Evolutionary conservation across 1,284 basidiomycete genomes (phyloP), one percentile per base, ranked within the genome.

Genomic region (Irpex sp.): DNA sequence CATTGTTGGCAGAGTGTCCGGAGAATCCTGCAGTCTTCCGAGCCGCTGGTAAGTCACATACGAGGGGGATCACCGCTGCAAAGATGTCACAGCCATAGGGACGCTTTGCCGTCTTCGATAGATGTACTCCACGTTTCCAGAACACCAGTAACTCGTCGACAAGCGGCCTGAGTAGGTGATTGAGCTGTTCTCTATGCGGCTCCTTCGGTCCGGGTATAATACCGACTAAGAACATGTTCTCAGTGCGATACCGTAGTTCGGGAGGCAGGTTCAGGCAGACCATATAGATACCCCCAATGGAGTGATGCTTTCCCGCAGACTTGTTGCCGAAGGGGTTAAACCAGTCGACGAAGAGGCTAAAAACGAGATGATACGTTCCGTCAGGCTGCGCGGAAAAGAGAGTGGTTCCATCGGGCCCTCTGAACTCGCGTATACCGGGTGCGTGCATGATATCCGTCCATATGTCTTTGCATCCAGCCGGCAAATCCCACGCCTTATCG

Each of bases 131-230:
- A 10, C 61, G 54, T 4, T 67, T 47, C 72, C 74, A 79, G 14
- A 68, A 62, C 10, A 58, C 37, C 1, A 71, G 52, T 36, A 80
- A 60, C 12, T 69, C 68, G 54, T 75, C 67, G 2, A 79, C 68
- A 8, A 80, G 56, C 0, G 74, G 77, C 2, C 59, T 56, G 0
- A 80, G 57, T 56, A 71, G 73, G 53, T 74, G 66, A 59, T 79
- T 79, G 7, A 78, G 67, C 47, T 71, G 64, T 1, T 69, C 68
- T 0, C 69, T 55, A 28, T 64, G 64, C 1, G 78, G 76, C 59
- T 77, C 72, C 9, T 67, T 62, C 2, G 73, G 76, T 8, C 75
- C 75, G 14, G 78, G 78, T 14, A 78, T 71, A 45, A 76, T 67
- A 1, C 71, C 71, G 14, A 67, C 66, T 21, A 74, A 62, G 63